These are phyloP conservation scores for Forsythia viridissima DNA, from an alignment of 257 asterid genomes.

Conservation along the genomic window DNA sequence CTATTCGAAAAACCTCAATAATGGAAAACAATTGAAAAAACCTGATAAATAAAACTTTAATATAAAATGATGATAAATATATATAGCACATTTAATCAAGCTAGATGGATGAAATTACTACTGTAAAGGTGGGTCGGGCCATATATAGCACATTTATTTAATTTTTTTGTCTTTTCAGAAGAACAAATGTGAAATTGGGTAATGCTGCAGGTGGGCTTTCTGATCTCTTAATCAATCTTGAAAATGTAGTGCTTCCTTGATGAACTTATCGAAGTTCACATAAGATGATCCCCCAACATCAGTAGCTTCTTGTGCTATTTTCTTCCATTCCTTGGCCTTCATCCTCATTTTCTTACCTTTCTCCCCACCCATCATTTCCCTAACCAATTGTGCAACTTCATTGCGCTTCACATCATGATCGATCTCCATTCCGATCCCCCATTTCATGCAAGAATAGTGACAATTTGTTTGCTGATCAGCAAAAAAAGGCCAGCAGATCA, in stretches of 20 bases:
- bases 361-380: slow-evolving; percentile 46
- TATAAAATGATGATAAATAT: too few relatives aligned
- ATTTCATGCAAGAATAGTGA: slow-evolving; percentile 40
- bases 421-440: slow-evolving; percentile 57
- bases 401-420: slow-evolving; percentile 42
- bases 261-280: slow-evolving; percentile 34
- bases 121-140: background rate
- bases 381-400: slow-evolving; percentile 38
- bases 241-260: slow-evolving; percentile 29
- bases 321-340: slow-evolving; percentile 59
- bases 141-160: too few relatives aligned
- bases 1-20: too few relatives aligned
- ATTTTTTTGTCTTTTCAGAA: background rate
- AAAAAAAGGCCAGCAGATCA: slow-evolving; percentile 62
- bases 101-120: background rate
- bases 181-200: background rate
- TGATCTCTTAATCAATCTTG: background rate
- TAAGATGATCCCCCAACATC: slow-evolving; percentile 44
- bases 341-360: slow-evolving; percentile 42
- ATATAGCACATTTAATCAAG: background rate
- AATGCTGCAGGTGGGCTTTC: background rate
- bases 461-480: slow-evolving; percentile 57
- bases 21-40: too few relatives aligned
- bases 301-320: slow-evolving; percentile 40
- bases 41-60: too few relatives aligned